These are phyloP conservation scores for Prosopis cineraria DNA, from an alignment of 306 rosid genomes.

Conservation along the genomic window DNA sequence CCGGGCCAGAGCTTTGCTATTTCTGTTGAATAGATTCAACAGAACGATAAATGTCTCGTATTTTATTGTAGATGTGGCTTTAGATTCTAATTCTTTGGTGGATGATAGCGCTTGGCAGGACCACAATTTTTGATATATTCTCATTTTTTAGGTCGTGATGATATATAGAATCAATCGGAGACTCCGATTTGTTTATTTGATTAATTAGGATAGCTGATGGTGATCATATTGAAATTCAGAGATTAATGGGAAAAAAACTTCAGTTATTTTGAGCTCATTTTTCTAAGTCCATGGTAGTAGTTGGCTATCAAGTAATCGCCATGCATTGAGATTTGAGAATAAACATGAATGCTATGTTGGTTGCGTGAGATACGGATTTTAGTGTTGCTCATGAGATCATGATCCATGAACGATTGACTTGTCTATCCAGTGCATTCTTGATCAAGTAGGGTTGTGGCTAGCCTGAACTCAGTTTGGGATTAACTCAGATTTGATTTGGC, in stretches of 20 bases:
- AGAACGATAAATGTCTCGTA: neutral
- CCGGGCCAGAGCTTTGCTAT: neutral
- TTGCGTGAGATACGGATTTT: neutral
- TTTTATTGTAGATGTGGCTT: neutral
- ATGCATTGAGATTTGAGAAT: neutral
- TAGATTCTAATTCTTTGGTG: neutral
- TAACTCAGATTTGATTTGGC: too few species aligned
- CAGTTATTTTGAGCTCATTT: neutral
- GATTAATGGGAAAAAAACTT: neutral
- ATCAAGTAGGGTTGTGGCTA: slow-evolving; percentile 4
- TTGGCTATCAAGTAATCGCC: neutral
- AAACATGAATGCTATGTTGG: neutral
- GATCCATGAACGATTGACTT: neutral
- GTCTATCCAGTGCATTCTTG: slow-evolving; percentile 4
- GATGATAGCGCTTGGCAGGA: neutral
- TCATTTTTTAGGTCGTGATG: neutral
- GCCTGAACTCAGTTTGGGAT: neutral
- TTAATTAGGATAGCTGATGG: neutral
- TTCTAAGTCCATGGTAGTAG: neutral
- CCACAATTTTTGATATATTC: neutral
- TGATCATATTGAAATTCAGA: neutral
- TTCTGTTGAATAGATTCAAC: neutral
- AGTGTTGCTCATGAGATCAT: neutral
- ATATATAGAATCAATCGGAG: neutral
- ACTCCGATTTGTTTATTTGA: neutral